These are phyloP conservation scores for Phylloporus rhodoxanthus DNA, from an alignment of 768 basidiomycete genomes.

Conservation along the genomic window DNA sequence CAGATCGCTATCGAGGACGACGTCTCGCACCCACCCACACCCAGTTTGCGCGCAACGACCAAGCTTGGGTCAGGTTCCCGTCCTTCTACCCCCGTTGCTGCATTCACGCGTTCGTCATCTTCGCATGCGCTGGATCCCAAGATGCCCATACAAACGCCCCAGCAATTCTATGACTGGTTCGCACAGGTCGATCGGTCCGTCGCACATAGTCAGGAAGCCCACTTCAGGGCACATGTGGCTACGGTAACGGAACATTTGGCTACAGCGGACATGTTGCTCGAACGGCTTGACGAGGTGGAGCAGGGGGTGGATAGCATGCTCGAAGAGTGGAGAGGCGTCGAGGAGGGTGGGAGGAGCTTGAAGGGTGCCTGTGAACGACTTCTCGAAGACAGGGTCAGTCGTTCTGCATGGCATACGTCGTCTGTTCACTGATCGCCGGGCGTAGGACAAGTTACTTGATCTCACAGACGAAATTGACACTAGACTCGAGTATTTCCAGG, in stretches of 20 bases:
- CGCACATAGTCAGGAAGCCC: conserved; percentile 88
- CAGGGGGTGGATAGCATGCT: conserved; percentile 74
- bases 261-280: conserved; percentile 71
- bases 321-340: conserved; percentile 79
- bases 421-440: conserved; percentile 3
- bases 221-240: conserved; percentile 81
- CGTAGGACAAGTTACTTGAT: conserved; percentile 68
- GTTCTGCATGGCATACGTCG: background rate
- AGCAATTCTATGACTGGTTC: conserved; percentile 98
- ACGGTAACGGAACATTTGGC: conserved; percentile 70
- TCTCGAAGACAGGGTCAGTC: conserved; percentile 79
- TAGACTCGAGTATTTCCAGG: conserved; percentile 88
- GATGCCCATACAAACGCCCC: conserved; percentile 79
- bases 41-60: conserved; percentile 31
- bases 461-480: conserved; percentile 78
- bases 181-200: conserved; percentile 83
- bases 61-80: conserved; percentile 41
- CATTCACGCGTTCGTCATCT: conserved; percentile 15
- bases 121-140: conserved; percentile 64
- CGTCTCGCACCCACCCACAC: conserved; percentile 29
- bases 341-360: conserved; percentile 86
- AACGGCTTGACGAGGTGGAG: conserved; percentile 68
- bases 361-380: conserved; percentile 88
- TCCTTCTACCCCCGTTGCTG: conserved; percentile 38
- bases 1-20: conserved; percentile 41